Base-by-base conservation (phyloP, 2,329 filamentous ascomycete genomes). In the Fusarium sp. region DNA sequence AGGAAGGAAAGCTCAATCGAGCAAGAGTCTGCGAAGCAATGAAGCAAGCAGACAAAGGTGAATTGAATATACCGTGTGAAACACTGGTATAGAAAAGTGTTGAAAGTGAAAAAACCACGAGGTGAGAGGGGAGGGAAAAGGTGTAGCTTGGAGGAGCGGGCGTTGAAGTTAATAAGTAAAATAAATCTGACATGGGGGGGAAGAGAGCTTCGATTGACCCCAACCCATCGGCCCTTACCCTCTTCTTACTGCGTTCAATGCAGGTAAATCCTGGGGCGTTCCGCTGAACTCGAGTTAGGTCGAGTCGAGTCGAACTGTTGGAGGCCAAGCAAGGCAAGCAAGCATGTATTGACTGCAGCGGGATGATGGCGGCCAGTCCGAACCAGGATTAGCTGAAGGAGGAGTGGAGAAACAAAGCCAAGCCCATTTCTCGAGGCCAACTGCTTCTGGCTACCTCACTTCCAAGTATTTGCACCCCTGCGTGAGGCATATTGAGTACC, bases 141-240 rank as follows among this genome's bases (percentile, higher is more conserved):
- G 26, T 49, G 26, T 20, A 45, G 22, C 26, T 41, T 47, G 42
- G 38, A 72, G 55, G 58, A 45, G 66, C 47, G 61, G 66, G 58
- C 31, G 39, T 65, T 57, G 71, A 70, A 69, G 71, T 59, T 74
- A 72, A 69, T 74, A 74, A 74, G 45, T 75, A 76, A 73, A 75
- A 60, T 66, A 73, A 75, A 60, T 66, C 56, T 48, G 59, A 66
- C 63, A 63, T 57, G 62, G 49, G n/a, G 54, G 48, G 13, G 39
- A n/a, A 24, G 13, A 31, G 31, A 56, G 45, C 54, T 41, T 51
- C 61, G 28, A 66, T 65, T 49, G 54, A 68, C 66, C 66, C 66
- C 63, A 69, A 39, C 41, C 44, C 26, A 39, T 67, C 47, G 60
- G 63, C 47, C 72, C 62, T 69, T 55, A 35, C 36, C 22, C 17